Evolutionary conservation across 2,329 filamentous ascomycete species (phyloP).

Genomic region (Anisogramma anomala): DNA sequence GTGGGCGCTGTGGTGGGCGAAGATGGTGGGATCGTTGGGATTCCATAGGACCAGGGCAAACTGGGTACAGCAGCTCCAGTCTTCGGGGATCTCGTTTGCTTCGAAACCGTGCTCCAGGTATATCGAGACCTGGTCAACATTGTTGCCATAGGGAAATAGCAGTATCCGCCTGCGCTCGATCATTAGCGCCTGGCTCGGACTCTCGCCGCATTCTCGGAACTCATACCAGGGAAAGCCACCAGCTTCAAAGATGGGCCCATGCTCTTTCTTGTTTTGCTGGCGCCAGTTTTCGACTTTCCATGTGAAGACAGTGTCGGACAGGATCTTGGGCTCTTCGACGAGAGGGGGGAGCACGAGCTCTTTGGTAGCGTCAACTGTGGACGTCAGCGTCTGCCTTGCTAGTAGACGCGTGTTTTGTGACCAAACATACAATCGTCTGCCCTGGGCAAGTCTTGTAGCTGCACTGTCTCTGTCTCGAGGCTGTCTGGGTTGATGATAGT

Average conservation of each 20-base stretch:
- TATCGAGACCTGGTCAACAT: slow-evolving; percentile 84
- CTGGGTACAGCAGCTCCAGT: slow-evolving; percentile 95
- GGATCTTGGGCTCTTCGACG: slow-evolving; percentile 63
- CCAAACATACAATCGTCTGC: slow-evolving; percentile 41
- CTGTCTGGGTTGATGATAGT: slow-evolving; percentile 44
- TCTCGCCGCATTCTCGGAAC: background rate
- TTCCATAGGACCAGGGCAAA: slow-evolving; percentile 94
- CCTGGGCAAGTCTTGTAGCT: slow-evolving; percentile 35
- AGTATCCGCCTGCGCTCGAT: slow-evolving; percentile 61
- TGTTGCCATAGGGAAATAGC: slow-evolving; percentile 92
- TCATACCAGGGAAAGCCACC: slow-evolving; percentile 76
- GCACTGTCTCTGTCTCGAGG: slow-evolving; percentile 36
- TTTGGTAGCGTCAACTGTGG: slow-evolving; percentile 71
- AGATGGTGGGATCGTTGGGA: slow-evolving; percentile 78
- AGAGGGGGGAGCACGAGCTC: slow-evolving; percentile 63
- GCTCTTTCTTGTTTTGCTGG: slow-evolving; percentile 62
- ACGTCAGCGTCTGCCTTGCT: slow-evolving; percentile 18
- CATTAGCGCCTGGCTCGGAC: slow-evolving; percentile 15
- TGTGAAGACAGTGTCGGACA: slow-evolving; percentile 64
- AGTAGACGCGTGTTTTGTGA: background rate
- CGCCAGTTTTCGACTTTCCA: slow-evolving; percentile 87
- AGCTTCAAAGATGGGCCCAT: slow-evolving; percentile 78
- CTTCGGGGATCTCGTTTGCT: slow-evolving; percentile 61
- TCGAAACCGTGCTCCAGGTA: slow-evolving; percentile 94
- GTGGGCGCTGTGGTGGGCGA: slow-evolving; percentile 70